Evolutionary conservation across 805 yeast genomes (phyloP).

Genomic region (Ogataea paraovalis): DNA sequence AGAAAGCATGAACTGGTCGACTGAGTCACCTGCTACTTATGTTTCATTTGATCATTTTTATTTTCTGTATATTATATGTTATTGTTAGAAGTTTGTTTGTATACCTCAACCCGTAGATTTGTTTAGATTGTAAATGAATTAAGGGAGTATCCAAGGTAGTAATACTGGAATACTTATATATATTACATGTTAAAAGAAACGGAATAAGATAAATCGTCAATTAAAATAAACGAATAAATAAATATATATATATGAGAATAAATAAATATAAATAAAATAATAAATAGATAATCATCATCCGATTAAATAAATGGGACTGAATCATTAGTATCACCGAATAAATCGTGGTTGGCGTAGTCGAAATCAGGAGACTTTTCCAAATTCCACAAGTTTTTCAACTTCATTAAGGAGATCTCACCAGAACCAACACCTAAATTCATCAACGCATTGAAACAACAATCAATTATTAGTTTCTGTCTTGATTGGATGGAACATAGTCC

Average conservation of each 20-base stretch:
- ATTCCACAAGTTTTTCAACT: constrained; percentile 30
- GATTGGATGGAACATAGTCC: constrained; percentile 32
- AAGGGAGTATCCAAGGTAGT: too few relatives aligned
- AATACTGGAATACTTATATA: too few relatives aligned
- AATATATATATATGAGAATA: neutral
- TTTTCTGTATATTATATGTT: neutral
- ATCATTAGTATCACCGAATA: constrained; percentile 31
- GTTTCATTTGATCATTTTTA: neutral
- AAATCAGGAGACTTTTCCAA: constrained; percentile 24
- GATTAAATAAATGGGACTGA: constrained; percentile 30
- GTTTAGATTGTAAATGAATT: too few relatives aligned
- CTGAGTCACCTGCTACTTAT: constrained; percentile 4
- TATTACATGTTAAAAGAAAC: too few relatives aligned
- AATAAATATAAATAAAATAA: neutral
- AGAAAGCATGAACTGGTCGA: constrained; percentile 33
- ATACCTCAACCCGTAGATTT: neutral
- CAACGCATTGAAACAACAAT: constrained; percentile 33
- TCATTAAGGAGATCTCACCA: constrained; percentile 31
- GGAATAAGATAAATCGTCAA: neutral
- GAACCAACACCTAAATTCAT: constrained; percentile 34
- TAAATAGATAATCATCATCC: neutral
- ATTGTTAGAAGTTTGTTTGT: neutral
- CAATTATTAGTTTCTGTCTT: constrained; percentile 30
- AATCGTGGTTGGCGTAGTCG: constrained; percentile 22
- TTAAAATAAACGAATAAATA: neutral